Evolutionary conservation across 345 rosid genomes (phyloP).

Genomic region (Gossypium mustelinum): DNA sequence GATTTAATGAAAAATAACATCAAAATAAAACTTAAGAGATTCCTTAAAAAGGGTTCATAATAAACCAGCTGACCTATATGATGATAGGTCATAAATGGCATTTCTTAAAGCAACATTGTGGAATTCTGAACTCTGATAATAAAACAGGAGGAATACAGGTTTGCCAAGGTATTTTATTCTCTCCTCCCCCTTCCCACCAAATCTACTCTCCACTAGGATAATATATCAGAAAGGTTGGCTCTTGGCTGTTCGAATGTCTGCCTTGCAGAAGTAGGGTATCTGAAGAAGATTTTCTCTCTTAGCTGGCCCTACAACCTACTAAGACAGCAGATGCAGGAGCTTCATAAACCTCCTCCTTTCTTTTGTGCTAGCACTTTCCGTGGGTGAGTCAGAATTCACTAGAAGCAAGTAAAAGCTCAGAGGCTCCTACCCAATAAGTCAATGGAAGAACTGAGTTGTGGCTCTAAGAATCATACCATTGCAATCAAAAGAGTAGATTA

Average conservation of each 20-base stretch:
- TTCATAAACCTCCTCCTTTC: neutral
- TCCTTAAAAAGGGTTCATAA: neutral
- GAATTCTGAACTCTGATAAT: neutral
- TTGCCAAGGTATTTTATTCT: neutral
- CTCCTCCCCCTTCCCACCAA: neutral
- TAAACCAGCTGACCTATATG: neutral
- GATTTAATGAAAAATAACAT: neutral
- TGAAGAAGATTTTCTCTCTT: neutral
- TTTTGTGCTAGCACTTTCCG: neutral
- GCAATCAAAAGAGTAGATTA: neutral
- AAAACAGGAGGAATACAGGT: neutral
- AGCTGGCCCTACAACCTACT: neutral
- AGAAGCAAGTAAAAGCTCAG: neutral
- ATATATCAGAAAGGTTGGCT: neutral
- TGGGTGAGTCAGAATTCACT: slow-evolving; percentile 6
- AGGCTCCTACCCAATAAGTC: neutral
- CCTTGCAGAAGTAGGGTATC: neutral
- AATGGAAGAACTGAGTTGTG: neutral
- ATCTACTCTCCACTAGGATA: neutral
- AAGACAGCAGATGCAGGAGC: neutral
- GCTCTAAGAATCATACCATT: neutral
- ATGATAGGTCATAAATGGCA: neutral
- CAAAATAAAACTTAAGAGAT: slow-evolving; percentile 1
- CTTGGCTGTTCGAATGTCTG: neutral
- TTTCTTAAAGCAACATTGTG: neutral